phyloP scores from a whole-genome alignment of 306 rosid genomes.

The Citrullus mucosospermus region DNA sequence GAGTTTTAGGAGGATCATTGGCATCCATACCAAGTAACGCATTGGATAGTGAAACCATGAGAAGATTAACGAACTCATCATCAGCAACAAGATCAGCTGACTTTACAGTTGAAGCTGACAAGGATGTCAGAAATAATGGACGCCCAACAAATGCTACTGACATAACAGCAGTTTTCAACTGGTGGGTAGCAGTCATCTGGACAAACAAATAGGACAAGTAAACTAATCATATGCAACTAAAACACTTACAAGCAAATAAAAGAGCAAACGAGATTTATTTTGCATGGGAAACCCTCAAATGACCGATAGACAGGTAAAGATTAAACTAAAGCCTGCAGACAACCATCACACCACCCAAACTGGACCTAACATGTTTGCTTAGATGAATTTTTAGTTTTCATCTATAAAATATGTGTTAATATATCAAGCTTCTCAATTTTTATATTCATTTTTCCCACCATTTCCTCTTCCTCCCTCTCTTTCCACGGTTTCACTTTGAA shows the following conservation, averaged over 20 bases:
- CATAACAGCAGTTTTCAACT: slow-evolving; percentile 92
- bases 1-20: slow-evolving; percentile 97
- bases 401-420: too few relatives aligned
- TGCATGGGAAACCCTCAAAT: neutral
- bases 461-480: neutral
- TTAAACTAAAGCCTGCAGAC: neutral
- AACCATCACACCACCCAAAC: neutral
- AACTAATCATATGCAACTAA: slow-evolving; percentile 11
- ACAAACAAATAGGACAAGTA: slow-evolving; percentile 39
- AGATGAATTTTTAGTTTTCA: neutral
- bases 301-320: neutral
- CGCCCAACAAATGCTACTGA: slow-evolving; percentile 98
- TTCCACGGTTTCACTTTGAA: neutral
- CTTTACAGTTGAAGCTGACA: slow-evolving; percentile 43
- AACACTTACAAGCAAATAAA: slow-evolving; percentile 5
- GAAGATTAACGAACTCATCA: slow-evolving; percentile 54
- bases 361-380: neutral
- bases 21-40: slow-evolving; percentile 99
- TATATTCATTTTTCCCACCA: neutral
- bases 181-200: slow-evolving; percentile 99
- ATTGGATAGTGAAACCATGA: slow-evolving; percentile 87
- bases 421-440: neutral
- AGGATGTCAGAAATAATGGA: slow-evolving; percentile 63
- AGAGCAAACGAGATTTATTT: neutral
- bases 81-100: slow-evolving; percentile 41